Percentiles rank a stretch among this genome's conserved stretches.
These are phyloP conservation scores for Auriscalpium vulgare DNA, from an alignment of 768 basidiomycete species.

Conservation along the genomic window DNA sequence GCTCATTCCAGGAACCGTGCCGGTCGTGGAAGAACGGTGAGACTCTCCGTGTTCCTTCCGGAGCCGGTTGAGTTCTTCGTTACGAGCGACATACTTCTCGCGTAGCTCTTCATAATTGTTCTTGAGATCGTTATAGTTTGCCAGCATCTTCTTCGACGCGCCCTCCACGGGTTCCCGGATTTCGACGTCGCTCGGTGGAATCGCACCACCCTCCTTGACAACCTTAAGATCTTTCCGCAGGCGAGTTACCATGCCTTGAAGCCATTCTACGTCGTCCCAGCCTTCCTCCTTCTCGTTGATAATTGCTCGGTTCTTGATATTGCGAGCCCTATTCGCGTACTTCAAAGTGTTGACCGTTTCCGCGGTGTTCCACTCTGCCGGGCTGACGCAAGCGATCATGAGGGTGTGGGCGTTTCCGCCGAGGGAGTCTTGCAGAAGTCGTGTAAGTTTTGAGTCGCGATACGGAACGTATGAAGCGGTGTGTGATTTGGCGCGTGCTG, in stretches of 20 bases:
- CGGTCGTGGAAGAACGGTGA: conserved; percentile 51
- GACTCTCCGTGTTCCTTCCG: conserved; percentile 72
- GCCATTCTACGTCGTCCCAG: conserved; percentile 97
- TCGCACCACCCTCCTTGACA: conserved; percentile 59
- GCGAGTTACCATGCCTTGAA: conserved; percentile 80
- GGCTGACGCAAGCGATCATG: conserved; percentile 98
- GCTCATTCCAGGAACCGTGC: conserved; percentile 50
- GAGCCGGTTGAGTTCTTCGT: conserved; percentile 77
- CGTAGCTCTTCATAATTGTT: conserved; percentile 80
- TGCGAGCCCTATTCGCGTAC: conserved; percentile 94
- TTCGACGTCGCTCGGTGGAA: conserved; percentile 11
- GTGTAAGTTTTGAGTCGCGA: conserved; percentile 96
- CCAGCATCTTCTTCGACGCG: conserved; percentile 68
- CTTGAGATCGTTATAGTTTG: conserved; percentile 78
- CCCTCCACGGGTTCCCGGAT: conserved; percentile 1
- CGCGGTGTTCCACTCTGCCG: conserved; percentile 88
- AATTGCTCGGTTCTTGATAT: conserved; percentile 92
- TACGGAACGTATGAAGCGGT: conserved; percentile 91
- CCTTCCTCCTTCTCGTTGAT: conserved; percentile 94
- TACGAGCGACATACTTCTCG: conserved; percentile 80
- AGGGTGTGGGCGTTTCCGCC: conserved; percentile 97
- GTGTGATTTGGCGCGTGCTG: conserved; percentile 74
- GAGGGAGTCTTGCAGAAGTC: conserved; percentile 90
- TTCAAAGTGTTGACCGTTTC: conserved; percentile 95
- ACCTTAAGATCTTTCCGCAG: conserved; percentile 81